A percentile compares a stretch with the other conserved stretches of the same genome.
These are phyloP conservation scores for Coleophoma crateriformis DNA, from an alignment of 2,329 filamentous ascomycete genomes.

Conservation along the genomic window DNA sequence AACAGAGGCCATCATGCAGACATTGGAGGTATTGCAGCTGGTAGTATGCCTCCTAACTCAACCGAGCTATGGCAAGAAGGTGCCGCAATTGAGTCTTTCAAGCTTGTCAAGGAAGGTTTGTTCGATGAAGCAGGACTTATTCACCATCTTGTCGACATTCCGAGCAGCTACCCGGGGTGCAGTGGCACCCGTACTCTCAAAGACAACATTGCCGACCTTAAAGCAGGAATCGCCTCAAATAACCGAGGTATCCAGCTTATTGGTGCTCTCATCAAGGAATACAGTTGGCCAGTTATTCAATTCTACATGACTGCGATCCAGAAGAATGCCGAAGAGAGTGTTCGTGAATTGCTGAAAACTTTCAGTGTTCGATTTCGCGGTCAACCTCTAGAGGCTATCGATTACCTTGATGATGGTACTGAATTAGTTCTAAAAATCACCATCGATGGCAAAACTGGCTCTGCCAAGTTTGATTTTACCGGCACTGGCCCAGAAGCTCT, in stretches of 20 bases:
- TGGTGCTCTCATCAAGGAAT: constrained; percentile 64
- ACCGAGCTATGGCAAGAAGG: constrained; percentile 58
- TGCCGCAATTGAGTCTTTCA: constrained; percentile 52
- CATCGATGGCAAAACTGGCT: constrained; percentile 65
- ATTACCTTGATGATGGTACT: constrained; percentile 53
- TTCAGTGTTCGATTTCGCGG: constrained; percentile 60
- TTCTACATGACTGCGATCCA: constrained; percentile 72
- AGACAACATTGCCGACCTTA: constrained; percentile 78
- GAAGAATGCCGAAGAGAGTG: not conserved
- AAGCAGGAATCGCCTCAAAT: constrained; percentile 78
- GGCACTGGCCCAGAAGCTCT: constrained; percentile 74
- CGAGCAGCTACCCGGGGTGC: constrained; percentile 66
- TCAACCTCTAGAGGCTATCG: constrained; percentile 56
- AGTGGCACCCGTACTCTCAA: constrained; percentile 68
- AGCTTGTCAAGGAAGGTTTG: constrained; percentile 66
- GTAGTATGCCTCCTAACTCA: constrained; percentile 73
- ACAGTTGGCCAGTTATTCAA: constrained; percentile 66
- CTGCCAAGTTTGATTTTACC: constrained; percentile 68
- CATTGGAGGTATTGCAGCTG: constrained; percentile 74
- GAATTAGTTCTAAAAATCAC: not conserved
- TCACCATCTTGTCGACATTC: constrained; percentile 58
- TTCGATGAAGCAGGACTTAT: constrained; percentile 71
- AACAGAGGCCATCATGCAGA: constrained; percentile 72
- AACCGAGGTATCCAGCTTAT: constrained; percentile 78
- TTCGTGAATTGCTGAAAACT: not conserved